Evolutionary conservation across 2,329 filamentous ascomycete species (phyloP), one percentile per base, ranked within the genome.

Genomic region (Teratosphaeria nubilosa): DNA sequence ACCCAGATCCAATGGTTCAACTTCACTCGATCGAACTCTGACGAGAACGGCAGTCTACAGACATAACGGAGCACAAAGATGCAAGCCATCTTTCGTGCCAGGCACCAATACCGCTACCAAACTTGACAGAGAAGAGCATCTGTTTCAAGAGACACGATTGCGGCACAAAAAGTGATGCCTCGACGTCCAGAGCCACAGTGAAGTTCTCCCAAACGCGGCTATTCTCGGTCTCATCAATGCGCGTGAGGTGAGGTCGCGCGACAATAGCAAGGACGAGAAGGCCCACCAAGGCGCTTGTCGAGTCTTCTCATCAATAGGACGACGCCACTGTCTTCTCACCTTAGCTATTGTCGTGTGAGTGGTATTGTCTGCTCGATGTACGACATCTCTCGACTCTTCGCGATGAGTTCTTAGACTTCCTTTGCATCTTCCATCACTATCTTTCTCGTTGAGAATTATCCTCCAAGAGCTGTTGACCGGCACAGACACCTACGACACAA

Each of bases 331-430:
- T 58, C 34, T 24, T 30, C 45, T 62, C 64, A 60, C 58, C 63
- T 53, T 65, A 65, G 60, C 59, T 66, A 69, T 71, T 70, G 65
- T 70, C 65, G 55, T 54, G 71, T 66, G 71, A 63, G 66, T 73
- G 72, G 74, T 76, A 72, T 71, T 71, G 62, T 69, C 54, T 53
- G 55, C 59, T 51, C 58, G 55, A 62, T 63, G 68, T 69, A 68
- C 68, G 62, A 63, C 61, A 62, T 62, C 56, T 64, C 65, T 61
- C 64, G 59, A 59, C 54, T 57, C 56, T 57, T 60, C 54, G 41
- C 41, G 20, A 48, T 55, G 61, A 52, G 5, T n/a, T 2, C 25
- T n/a, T 54, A 27, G 20, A 25, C 50, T 14, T 57, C 41, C 55
- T 30, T 53, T 53, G 9, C 32, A 37, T 53, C 50, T 16, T 27